Percentiles rank a stretch among this genome's conserved stretches.
These are phyloP conservation scores for Gomphus sp. DNA, from an alignment of 1,284 basidiomycete genomes.

Conservation along the genomic window DNA sequence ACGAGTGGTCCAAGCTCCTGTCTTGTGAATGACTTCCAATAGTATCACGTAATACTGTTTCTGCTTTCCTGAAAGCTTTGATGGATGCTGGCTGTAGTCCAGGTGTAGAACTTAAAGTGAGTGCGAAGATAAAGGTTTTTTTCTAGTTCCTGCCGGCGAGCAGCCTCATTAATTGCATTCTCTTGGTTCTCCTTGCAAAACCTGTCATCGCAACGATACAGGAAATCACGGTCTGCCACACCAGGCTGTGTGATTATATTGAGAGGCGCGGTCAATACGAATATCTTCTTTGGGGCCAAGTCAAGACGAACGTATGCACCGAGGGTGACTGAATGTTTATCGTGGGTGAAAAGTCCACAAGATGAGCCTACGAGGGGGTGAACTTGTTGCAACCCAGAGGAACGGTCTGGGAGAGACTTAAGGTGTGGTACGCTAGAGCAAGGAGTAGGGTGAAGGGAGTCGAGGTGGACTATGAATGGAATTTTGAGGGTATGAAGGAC, in stretches of 20 bases:
- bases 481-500: neutral
- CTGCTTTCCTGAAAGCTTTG: neutral
- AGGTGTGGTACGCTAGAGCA: neutral
- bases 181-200: neutral
- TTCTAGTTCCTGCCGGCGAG: neutral
- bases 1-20: neutral
- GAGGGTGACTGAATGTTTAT: neutral
- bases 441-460: neutral
- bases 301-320: neutral
- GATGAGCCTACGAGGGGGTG: neutral
- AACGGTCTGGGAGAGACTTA: neutral
- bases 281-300: neutral
- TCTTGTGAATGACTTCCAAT: neutral
- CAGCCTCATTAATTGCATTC: neutral
- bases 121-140: neutral
- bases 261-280: neutral
- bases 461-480: neutral
- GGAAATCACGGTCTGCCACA: neutral
- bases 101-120: neutral
- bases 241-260: neutral
- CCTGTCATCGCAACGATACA: neutral
- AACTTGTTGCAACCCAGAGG: neutral
- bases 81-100: neutral
- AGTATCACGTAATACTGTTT: neutral
- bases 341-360: neutral